Base-by-base conservation (phyloP, 2,329 filamentous ascomycete species). In the Neonectria coccinea region DNA sequence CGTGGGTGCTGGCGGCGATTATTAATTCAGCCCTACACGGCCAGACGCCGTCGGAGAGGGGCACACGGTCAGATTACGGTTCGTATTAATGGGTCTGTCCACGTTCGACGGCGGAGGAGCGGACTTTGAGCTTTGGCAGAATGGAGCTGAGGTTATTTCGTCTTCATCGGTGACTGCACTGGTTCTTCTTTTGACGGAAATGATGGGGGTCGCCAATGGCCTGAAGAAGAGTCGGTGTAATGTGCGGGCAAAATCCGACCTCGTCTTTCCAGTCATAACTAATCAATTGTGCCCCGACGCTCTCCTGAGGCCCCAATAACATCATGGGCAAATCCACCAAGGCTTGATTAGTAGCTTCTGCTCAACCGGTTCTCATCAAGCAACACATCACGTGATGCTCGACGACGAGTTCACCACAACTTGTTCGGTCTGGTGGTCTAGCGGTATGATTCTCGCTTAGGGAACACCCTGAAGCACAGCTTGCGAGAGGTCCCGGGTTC, bases 401-500 rank as follows among this genome's bases (percentile, higher is more conserved):
- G 18, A 3, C n/a, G n/a, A 16, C n/a, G 10, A 53, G 36, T 41
- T 57, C 59, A 31, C 18, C 18, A 11, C n/a, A 56, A 53, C 59
- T 56, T 51, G 18, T 4, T 11, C 8, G 81, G 80, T 81, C 80
- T 81, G 80, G 78, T 88, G 85, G 85, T 87, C 86, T 88, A 88
- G 86, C 85, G 87, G 86, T 89, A 89, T 89, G 86, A 89, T 89
- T 89, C 86, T 88, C 86, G 87, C 87, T 89, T 89, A 89, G 87
- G 87, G 87, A 76, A 72, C 68, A 80, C 77, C 78, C 78, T 76
- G 69, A 56, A 77, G 77, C 76, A 70, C 48, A 59, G 70, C 68
- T 74, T 81, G 79, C 79, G 79, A 80, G 79, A 81, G 79, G 79
- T 80, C 79, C 79, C 79, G 79, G 78, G 79, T 80, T 81, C 79